Conservation (phyloP, 208 protist species). For the Trypanosomatidae sp. region DNA sequence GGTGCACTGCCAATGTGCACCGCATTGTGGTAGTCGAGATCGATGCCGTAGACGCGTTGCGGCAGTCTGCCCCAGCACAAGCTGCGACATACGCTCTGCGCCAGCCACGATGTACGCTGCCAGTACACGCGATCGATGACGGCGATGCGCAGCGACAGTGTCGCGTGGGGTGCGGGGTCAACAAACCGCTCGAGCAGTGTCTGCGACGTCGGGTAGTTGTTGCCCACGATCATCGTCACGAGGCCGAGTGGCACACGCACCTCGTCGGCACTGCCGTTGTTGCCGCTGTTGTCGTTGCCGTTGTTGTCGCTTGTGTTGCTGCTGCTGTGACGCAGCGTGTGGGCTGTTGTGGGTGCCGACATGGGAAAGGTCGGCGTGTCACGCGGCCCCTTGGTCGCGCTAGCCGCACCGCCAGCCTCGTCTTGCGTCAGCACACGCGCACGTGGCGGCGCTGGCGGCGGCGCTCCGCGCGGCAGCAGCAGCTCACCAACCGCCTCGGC, state of each 20-base stretch:
- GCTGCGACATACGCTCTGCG: conserved; percentile 47
- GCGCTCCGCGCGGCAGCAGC: conserved; percentile 19
- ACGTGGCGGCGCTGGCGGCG: conserved; percentile 10
- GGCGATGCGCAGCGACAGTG: conserved; percentile 50
- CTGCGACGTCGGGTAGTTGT: conserved; percentile 44
- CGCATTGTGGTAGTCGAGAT: conserved; percentile 49
- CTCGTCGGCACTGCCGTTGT: conserved; percentile 17
- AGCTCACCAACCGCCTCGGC: conserved; percentile 73
- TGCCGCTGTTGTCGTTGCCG: conserved; percentile 26
- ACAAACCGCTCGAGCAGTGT: conserved; percentile 27
- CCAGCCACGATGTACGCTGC: conserved; percentile 73
- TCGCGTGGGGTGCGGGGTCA: conserved; percentile 63
- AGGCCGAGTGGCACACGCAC: conserved; percentile 48
- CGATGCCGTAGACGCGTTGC: conserved; percentile 60
- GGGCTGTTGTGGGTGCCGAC: neutral
- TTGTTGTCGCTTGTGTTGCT: neutral
- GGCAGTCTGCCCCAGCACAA: conserved; percentile 66
- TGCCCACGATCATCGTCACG: conserved; percentile 60
- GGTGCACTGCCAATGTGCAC: conserved; percentile 39
- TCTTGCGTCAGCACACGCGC: conserved; percentile 25
- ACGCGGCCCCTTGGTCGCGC: no score
- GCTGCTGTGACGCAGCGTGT: neutral
- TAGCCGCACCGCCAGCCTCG: neutral
- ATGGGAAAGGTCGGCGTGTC: no score
- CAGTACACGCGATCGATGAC: conserved; percentile 76